These are phyloP conservation scores for Acanthamoeba triangularis DNA, from an alignment of 208 protist genomes.

Conservation along the genomic window DNA sequence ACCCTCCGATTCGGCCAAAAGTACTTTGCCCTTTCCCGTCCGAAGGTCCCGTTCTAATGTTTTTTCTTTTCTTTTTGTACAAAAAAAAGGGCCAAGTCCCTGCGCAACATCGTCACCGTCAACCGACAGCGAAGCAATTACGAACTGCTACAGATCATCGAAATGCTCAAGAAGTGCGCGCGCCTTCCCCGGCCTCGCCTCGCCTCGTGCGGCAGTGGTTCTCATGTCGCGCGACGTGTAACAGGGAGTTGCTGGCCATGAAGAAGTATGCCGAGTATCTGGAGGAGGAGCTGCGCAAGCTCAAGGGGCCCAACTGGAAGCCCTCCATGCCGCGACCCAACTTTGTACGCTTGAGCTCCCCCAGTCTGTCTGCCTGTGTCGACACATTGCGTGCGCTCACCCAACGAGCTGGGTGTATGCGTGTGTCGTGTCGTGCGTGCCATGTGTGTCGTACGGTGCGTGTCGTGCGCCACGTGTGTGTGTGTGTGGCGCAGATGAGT, in stretches of 20 bases:
- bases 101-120: constrained; percentile 17
- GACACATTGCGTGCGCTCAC: no score
- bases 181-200: no score
- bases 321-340: constrained; percentile 5
- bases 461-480: no score
- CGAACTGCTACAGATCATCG: constrained; percentile 48
- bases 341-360: background rate
- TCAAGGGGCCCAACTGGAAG: constrained; percentile 42
- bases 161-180: constrained; percentile 62
- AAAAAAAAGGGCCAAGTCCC: constrained; percentile 56
- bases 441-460: no score
- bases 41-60: no score
- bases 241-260: constrained; percentile 31
- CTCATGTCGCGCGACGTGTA: background rate
- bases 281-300: constrained; percentile 37
- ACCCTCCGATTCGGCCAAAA: constrained; percentile 79
- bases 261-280: constrained; percentile 63
- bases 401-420: no score
- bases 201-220: background rate
- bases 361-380: background rate
- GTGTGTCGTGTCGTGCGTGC: no score
- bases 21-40: no score
- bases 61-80: no score
- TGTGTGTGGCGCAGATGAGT: constrained; percentile 26
- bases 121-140: constrained; percentile 33